Evolutionary conservation across 345 rosid genomes (phyloP), one percentile per base, ranked within the genome.

Genomic region (Noccaea caerulescens): DNA sequence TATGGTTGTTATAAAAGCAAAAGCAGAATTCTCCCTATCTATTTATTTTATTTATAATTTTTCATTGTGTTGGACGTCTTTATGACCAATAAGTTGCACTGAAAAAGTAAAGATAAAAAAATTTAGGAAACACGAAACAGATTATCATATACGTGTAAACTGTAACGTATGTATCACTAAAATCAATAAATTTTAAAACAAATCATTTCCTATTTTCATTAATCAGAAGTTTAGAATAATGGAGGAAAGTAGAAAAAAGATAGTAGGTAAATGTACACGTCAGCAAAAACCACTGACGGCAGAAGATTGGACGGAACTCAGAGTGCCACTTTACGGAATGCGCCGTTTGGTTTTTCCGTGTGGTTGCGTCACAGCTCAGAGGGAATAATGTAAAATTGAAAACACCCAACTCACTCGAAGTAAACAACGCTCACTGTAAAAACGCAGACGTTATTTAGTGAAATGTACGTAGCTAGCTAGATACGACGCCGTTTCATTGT

Each of bases 311-410:
- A 67, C 68, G 72, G 78, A 75, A 75, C 68, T 59, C 50, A 37
- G 74, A 75, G 69, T 73, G 59, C 58, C 58, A 27, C 30, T 64
- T 63, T 64, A 13, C 42, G 36, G n/a, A 42, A 10, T 64, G 46
- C 47, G 7, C 58, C 58, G 46, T 32, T 16, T 33, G 43, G 27
- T 60, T 27, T 60, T 32, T 7, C 27, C 37, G 62, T 37, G 32
- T 18, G 20, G 64, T 74, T 74, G 78, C 73, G 69, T 75, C 78
- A 75, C 73, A 68, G 73, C 73, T 75, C 43, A 52, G 41, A 65
- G 13, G 10, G 66, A 65, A 65, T 53, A 72, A 63, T 72, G 60
- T 9, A 63, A 36, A 41, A 27, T 27, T 27, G 30, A 7, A 5
- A 53, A 2, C 9, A 27, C 41, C 6, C 36, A 4, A 33, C 36